phyloP scores from a whole-genome alignment of 2,329 filamentous ascomycete genomes.

The Cordyceps militaris region DNA sequence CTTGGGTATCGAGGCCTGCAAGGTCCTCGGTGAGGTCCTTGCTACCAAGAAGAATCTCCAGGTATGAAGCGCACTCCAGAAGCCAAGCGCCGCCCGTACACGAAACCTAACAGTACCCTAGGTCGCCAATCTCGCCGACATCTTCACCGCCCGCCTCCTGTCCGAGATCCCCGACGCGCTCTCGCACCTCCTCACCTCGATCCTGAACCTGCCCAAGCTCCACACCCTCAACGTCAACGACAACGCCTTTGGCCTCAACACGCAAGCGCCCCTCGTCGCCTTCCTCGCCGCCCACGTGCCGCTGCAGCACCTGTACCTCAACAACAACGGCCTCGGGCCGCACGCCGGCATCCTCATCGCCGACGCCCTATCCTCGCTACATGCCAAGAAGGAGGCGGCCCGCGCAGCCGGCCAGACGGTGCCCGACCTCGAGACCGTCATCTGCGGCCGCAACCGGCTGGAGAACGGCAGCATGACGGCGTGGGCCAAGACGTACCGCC shows the following conservation, averaged over 20 bases:
- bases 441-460: constrained; percentile 91
- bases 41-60: constrained; percentile 76
- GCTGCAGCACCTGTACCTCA: constrained; percentile 88
- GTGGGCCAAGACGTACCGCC: constrained; percentile 81
- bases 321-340: constrained; percentile 96
- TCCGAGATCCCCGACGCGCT: constrained; percentile 91
- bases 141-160: constrained; percentile 91
- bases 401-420: constrained; percentile 64
- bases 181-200: constrained; percentile 73
- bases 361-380: constrained; percentile 75
- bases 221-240: constrained; percentile 94
- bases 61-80: constrained; percentile 36
- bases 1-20: constrained; percentile 79
- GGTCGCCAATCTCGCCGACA: constrained; percentile 88
- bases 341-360: constrained; percentile 85
- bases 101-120: constrained; percentile 23
- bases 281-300: constrained; percentile 86
- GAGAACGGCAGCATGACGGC: constrained; percentile 95
- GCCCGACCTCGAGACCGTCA: constrained; percentile 86
- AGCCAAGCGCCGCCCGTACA: not conserved
- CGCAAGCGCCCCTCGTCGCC: constrained; percentile 82
- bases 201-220: constrained; percentile 78
- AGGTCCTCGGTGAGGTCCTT: constrained; percentile 75
- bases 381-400: constrained; percentile 75
- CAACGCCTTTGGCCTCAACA: constrained; percentile 96